These are phyloP conservation scores for Taiozyma sp. DNA, from an alignment of 1,139 yeast species.

Conservation along the genomic window DNA sequence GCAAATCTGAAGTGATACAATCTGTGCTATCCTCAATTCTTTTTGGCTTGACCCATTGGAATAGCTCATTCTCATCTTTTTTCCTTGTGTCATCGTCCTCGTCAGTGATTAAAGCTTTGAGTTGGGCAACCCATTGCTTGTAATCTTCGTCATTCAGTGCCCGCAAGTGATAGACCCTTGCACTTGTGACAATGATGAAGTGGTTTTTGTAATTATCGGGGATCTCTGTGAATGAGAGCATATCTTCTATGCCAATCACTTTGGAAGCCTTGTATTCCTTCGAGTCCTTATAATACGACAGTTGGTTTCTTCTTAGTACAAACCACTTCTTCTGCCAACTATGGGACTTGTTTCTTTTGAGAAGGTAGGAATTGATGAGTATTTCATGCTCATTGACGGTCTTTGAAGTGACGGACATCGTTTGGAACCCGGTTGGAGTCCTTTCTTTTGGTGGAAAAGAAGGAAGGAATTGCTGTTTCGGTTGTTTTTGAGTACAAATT, in stretches of 20 bases:
- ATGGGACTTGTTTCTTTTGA: conserved; percentile 19
- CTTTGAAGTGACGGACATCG: not conserved
- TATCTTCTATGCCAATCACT: conserved; percentile 31
- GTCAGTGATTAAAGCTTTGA: conserved; percentile 13
- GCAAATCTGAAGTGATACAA: conserved; percentile 6
- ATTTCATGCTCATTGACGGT: conserved; percentile 8
- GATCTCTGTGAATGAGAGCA: conserved; percentile 30
- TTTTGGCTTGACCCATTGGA: conserved; percentile 6
- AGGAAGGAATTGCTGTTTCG: too few species aligned
- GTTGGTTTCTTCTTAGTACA: conserved; percentile 48
- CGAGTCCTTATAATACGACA: conserved; percentile 53
- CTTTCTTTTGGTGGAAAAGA: too few species aligned
- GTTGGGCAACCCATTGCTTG: conserved; percentile 36
- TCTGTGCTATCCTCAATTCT: not conserved
- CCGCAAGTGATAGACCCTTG: conserved; percentile 38
- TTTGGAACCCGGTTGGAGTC: not conserved
- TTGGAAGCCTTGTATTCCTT: conserved; percentile 50
- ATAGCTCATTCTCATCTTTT: not conserved
- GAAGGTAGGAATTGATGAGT: conserved; percentile 12
- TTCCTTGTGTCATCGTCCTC: not conserved
- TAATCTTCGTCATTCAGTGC: conserved; percentile 33
- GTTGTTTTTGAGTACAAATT: too few species aligned
- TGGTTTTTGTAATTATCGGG: conserved; percentile 33
- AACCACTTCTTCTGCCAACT: conserved; percentile 52
- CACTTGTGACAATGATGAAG: conserved; percentile 28